A percentile compares a stretch with the other conserved stretches of the same genome.
Conservation (phyloP, 2,329 filamentous ascomycete genomes). For the Bipolaris gigantea region DNA sequence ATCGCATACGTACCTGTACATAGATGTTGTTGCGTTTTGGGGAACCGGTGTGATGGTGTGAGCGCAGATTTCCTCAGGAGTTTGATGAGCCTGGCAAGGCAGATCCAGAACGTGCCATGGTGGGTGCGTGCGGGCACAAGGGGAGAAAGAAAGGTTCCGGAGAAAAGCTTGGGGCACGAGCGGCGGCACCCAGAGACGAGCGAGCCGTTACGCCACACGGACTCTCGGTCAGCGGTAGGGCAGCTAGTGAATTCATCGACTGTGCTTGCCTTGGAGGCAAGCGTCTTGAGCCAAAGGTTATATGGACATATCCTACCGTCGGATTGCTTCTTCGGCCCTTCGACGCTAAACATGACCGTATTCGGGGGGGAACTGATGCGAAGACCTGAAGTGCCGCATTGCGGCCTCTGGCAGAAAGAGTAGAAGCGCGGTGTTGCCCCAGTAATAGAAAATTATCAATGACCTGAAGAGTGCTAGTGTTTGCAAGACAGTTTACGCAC, state of each 20-base stretch:
- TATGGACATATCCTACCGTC: not conserved
- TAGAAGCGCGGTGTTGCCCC: not conserved
- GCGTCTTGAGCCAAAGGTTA: not conserved
- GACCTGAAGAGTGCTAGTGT: slow-evolving; percentile 3
- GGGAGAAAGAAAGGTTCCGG: not conserved
- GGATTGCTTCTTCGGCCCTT: not conserved
- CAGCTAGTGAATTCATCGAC: not conserved
- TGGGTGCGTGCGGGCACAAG: not conserved
- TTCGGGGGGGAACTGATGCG: not conserved
- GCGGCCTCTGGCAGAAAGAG: not conserved
- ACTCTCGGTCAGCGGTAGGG: not conserved
- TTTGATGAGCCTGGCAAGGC: not conserved
- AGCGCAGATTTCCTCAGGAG: not conserved
- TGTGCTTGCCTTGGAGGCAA: not conserved
- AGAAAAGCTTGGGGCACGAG: not conserved
- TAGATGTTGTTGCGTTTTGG: not conserved
- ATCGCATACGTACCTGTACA: not conserved
- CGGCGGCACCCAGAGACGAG: not conserved
- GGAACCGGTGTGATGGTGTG: not conserved
- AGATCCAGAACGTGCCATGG: not conserved
- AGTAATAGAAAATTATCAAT: slow-evolving; percentile 9
- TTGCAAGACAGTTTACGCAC: not conserved
- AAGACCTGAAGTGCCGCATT: not conserved
- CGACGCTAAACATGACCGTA: not conserved
- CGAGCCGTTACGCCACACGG: not conserved